Evolutionary conservation across 169 alveolate species (phyloP), one percentile per base, ranked within the genome.

Genomic region (Miamiensis avidus): DNA sequence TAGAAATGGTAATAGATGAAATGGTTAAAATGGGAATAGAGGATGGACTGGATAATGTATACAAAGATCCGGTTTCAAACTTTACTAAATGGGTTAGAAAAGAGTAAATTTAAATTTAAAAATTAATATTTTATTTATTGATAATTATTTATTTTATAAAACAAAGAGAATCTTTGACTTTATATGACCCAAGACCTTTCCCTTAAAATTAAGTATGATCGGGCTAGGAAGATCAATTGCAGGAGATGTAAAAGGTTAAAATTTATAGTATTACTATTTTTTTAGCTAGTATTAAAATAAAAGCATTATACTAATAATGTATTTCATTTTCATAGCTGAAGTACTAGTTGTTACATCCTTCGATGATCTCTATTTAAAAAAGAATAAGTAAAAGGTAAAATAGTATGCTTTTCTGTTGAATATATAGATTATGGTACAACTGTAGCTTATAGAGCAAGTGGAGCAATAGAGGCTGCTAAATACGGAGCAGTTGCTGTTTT

Each of bases 31-130:
- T 79, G 29, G 64, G 78, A 1, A 16, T 74, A 69, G 31, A 25
- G 26, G 77, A 72, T 74, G 83, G 83, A 78, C 72, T 85, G 29
- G 86, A n/a, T n/a, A n/a, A 85, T 64, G 82, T 75, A 16, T 75
- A 76, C 32, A 49, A 64, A 73, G 90, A 85, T 31, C 64, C 64
- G 29, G 49, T 85, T 0, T 72, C 31, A n/a, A 65, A 78, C 1
- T 72, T 85, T 34, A 79, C 82, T 6, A 77, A 76, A 31, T 85
- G 90, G 90, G 69, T 30, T 27, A 85, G 90, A 85, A 86, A 86
- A 79, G 78, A 85, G 49, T 85, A 85, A 49, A 34, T 75, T 74
- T 76, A 79, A 27, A 85, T 74, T 33, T 49, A 79, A 1, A 30
- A 27, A 29, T 75, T 34, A 25, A 85, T 86, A 34, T 76, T 85